These are phyloP conservation scores for Diaporthe humulicola DNA, from an alignment of 2,329 filamentous ascomycete species.

Conservation along the genomic window DNA sequence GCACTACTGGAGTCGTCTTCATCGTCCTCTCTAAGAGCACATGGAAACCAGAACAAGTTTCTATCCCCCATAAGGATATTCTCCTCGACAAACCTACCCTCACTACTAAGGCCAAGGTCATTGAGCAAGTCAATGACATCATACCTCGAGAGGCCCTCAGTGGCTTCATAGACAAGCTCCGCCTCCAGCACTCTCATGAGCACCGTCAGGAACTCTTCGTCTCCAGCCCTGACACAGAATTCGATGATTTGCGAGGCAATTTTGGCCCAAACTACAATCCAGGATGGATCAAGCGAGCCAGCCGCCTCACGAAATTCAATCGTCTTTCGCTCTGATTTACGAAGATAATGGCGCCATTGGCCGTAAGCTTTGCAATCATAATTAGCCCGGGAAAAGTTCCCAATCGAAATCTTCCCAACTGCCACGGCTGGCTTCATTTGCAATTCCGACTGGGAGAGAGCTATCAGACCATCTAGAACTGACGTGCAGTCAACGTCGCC, in stretches of 20 bases:
- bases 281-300: background rate
- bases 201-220: background rate
- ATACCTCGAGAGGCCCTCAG: background rate
- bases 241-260: background rate
- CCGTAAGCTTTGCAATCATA: background rate
- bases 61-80: background rate
- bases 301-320: background rate
- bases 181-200: background rate
- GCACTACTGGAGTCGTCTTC: background rate
- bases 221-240: background rate
- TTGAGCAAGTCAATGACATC: background rate
- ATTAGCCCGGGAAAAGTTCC: background rate
- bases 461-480: background rate
- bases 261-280: background rate
- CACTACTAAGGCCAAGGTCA: background rate
- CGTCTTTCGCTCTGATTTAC: background rate
- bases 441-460: background rate
- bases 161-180: background rate
- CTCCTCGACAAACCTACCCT: background rate
- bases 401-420: background rate
- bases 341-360: rapidly evolving
- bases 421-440: background rate
- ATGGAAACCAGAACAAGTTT: background rate
- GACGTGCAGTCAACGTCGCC: too few species aligned
- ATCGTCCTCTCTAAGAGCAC: background rate